Conservation (phyloP, 129 eudicot species). For the Mikania micrantha region DNA sequence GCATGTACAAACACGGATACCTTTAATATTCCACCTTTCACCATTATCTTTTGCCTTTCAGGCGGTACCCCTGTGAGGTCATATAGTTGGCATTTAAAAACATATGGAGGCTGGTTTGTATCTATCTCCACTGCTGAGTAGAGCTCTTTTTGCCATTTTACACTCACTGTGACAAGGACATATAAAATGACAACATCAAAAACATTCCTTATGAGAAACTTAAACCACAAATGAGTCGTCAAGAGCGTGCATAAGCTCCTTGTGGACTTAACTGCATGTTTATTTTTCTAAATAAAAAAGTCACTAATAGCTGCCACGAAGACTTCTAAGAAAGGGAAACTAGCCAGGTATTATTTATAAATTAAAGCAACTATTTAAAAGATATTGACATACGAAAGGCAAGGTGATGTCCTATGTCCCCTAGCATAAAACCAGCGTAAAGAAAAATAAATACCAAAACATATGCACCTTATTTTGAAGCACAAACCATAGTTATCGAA, state of each 20-base stretch:
- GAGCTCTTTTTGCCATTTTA: slow-evolving; percentile 91
- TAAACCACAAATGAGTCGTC: not conserved
- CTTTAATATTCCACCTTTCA: slow-evolving; percentile 93
- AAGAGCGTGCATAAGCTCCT: not conserved
- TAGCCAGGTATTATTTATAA: not conserved
- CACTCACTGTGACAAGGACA: slow-evolving; percentile 61
- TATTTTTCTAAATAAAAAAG: not conserved
- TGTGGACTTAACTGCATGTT: not conserved
- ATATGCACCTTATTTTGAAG: not conserved
- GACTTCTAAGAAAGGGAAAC: not conserved
- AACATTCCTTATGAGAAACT: slow-evolving; percentile 5
- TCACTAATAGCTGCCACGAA: not conserved
- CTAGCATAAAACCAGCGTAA: slow-evolving; percentile 1
- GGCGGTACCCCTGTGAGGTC: slow-evolving; percentile 99
- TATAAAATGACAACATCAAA: slow-evolving; percentile 7
- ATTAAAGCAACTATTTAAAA: not conserved
- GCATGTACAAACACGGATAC: slow-evolving; percentile 28
- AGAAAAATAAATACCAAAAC: not conserved
- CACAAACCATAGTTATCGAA: too few relatives aligned
- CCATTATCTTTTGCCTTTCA: slow-evolving; percentile 94
- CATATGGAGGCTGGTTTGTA: slow-evolving; percentile 85
- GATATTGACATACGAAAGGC: not conserved
- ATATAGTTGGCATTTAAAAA: slow-evolving; percentile 84
- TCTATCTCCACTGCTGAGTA: slow-evolving; percentile 80
- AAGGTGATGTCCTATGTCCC: not conserved